Evolutionary conservation across 1,284 basidiomycete species (phyloP), one percentile per base, ranked within the genome.

Genomic region (Stereum hirsutum): DNA sequence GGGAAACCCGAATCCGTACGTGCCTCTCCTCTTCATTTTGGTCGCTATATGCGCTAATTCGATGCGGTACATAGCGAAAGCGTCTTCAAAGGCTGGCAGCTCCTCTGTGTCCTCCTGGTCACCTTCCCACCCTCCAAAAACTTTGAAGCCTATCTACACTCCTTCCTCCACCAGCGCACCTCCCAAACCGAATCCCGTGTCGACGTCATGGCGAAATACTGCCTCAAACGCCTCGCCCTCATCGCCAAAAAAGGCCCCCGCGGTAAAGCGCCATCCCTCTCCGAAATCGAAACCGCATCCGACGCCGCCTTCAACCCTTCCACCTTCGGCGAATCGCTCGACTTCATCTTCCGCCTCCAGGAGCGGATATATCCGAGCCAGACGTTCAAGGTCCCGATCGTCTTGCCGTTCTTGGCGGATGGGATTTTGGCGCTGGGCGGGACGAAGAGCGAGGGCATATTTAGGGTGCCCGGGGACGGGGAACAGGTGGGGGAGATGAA

Each of bases 221-320:
- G 89, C 57, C 56, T 90, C 11, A 72, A 78, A 15, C 77, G 87
- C 42, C 68, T 94, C 0, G 70, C 69, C 5, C 70, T 75, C 42
- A 81, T 91, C 47, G 71, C 84, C 4, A 78, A 79, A 58, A 90
- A 85, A 55, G 89, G 90, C 0, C 87, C 87, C 0, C 69, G 89
- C 50, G 88, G 89, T 0, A 89, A 90, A 54, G 73, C 87, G 1
- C 85, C 90, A 2, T 78, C 78, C 2, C 63, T 78, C 10, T 72
- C 81, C 12, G 91, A 95, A 63, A 93, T 95, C 43, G 89, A 91
- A 63, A 89, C 84, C 8, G 90, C 89, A 20, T 84, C 87, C 37
- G 89, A 93, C 55, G 89, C 89, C 23, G 91, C 92, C 2, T 96
- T 95, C 65, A 87, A 92, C 52, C 90, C 91, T 0, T 91, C 88